These are phyloP conservation scores for Trypanosomatidae sp. DNA, from an alignment of 208 protist genomes.

Conservation along the genomic window DNA sequence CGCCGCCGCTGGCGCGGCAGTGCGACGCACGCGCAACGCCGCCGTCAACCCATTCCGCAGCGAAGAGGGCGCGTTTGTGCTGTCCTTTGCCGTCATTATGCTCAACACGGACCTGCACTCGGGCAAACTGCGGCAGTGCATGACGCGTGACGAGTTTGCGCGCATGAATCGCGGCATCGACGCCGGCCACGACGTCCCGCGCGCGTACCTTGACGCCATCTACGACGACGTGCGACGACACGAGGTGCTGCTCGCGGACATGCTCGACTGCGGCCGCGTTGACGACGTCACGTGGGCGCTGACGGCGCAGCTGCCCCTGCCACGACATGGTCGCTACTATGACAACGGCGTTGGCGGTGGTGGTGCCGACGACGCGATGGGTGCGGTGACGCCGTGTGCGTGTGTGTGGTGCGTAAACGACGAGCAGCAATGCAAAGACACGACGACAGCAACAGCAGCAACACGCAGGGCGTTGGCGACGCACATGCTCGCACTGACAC, in stretches of 20 bases:
- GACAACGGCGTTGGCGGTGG: too few species aligned
- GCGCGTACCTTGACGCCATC: slow-evolving; percentile 73
- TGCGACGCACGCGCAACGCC: not conserved
- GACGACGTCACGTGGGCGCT: slow-evolving; percentile 76
- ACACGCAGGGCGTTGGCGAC: too few species aligned
- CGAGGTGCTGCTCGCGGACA: slow-evolving; percentile 88
- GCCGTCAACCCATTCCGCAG: slow-evolving; percentile 79
- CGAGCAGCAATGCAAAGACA: too few species aligned
- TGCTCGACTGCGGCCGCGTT: slow-evolving; percentile 61
- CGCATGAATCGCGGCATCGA: slow-evolving; percentile 95
- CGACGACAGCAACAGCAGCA: too few species aligned
- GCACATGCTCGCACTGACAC: too few species aligned
- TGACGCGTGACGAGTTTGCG: slow-evolving; percentile 91
- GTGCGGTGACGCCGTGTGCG: too few species aligned
- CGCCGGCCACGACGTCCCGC: slow-evolving; percentile 83
- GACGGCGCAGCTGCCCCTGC: too few species aligned
- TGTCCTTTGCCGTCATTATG: slow-evolving; percentile 98
- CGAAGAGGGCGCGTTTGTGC: slow-evolving; percentile 80
- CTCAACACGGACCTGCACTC: slow-evolving; percentile 98
- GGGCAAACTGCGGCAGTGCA: slow-evolving; percentile 86
- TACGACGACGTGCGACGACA: slow-evolving; percentile 90
- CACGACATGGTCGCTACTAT: too few species aligned
- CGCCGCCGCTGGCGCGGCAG: too few species aligned
- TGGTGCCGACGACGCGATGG: too few species aligned
- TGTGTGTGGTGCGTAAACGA: too few species aligned